A percentile compares a stretch with the other conserved stretches of the same genome.
Evolutionary conservation across 2,329 filamentous ascomycete species (phyloP).

Genomic region (Chaetomium sp.): DNA sequence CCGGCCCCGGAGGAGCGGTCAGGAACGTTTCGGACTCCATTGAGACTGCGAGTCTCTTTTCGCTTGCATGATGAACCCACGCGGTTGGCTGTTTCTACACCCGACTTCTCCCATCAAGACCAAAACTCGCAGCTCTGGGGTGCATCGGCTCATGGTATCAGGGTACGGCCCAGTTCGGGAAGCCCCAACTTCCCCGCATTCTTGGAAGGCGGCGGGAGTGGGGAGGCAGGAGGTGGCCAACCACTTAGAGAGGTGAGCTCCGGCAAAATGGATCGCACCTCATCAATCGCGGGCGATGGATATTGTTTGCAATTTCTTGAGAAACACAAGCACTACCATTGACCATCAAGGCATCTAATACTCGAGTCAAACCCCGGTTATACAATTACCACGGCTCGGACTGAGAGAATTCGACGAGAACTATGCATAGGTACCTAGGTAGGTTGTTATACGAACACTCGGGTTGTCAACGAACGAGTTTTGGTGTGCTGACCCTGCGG

Average conservation of each 20-base stretch:
- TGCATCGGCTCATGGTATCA: conserved; percentile 10
- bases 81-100: background rate
- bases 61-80: background rate
- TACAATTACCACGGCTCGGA: background rate
- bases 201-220: conserved; percentile 15
- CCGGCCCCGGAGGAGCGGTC: background rate
- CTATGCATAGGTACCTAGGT: too few relatives aligned
- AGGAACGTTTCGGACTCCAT: background rate
- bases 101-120: conserved; percentile 7
- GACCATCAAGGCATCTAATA: background rate
- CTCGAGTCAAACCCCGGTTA: background rate
- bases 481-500: too few relatives aligned
- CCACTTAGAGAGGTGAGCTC: background rate
- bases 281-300: conserved; percentile 1
- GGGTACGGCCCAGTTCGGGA: conserved; percentile 18
- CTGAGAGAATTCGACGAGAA: background rate
- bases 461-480: too few relatives aligned
- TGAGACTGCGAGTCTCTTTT: background rate
- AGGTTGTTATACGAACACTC: too few relatives aligned
- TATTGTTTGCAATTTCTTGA: conserved; percentile 1
- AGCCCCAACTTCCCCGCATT: conserved; percentile 33
- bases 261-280: conserved; percentile 1
- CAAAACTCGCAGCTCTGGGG: background rate
- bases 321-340: background rate
- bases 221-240: background rate